Conservation (phyloP, 2,329 filamentous ascomycete genomes). For the Septoria petroselini region DNA sequence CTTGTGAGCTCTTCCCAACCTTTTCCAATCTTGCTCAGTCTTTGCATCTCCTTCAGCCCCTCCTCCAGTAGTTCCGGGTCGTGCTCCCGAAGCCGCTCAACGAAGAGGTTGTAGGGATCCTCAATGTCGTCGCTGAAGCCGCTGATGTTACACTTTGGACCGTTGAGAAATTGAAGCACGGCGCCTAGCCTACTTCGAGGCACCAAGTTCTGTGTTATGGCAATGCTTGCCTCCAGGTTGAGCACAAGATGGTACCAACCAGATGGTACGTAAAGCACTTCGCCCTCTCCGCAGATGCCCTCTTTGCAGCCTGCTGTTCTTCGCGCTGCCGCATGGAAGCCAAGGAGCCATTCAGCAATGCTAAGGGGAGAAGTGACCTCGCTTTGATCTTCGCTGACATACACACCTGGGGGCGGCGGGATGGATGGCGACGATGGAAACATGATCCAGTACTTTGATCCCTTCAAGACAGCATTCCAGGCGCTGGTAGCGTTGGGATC, state of each 20-base stretch:
- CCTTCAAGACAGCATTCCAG: constrained; percentile 90
- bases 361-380: constrained; percentile 92
- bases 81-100: constrained; percentile 60
- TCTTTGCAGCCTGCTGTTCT: constrained; percentile 73
- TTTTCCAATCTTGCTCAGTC: constrained; percentile 63
- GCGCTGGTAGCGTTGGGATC: constrained; percentile 69
- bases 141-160: constrained; percentile 81
- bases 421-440: constrained; percentile 68
- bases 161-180: constrained; percentile 74
- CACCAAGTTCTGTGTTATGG: constrained; percentile 94
- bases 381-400: constrained; percentile 81
- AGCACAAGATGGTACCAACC: constrained; percentile 98
- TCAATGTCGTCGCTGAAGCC: constrained; percentile 72
- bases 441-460: constrained; percentile 98
- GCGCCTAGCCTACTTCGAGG: constrained; percentile 69
- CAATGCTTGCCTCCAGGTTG: constrained; percentile 79
- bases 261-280: constrained; percentile 86
- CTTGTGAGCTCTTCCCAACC: constrained; percentile 82
- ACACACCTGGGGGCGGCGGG: constrained; percentile 79
- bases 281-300: constrained; percentile 77
- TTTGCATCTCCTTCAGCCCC: constrained; percentile 63
- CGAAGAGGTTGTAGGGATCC: constrained; percentile 73
- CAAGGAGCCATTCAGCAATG: constrained; percentile 93
- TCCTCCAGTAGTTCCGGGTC: constrained; percentile 67
- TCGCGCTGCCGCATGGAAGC: constrained; percentile 82